Percentiles rank a stretch among this genome's conserved stretches.
These are phyloP conservation scores for Hyphochytrium catenoides DNA, from an alignment of 352 stramenopile species.

Conservation along the genomic window DNA sequence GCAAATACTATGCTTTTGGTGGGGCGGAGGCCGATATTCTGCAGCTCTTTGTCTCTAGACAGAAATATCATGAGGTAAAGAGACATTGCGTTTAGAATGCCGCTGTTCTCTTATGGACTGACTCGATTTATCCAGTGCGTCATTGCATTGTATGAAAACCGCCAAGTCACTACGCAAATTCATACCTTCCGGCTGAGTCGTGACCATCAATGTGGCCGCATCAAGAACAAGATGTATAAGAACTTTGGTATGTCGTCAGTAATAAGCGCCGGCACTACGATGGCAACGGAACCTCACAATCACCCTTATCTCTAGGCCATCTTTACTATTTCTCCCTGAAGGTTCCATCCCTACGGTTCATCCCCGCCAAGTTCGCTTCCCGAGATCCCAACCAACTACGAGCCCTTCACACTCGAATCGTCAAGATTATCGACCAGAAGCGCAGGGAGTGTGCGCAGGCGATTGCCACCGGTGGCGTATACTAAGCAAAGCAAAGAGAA, in stretches of 20 bases:
- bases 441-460: too few species aligned
- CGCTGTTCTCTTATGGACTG: background rate
- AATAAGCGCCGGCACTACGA: background rate
- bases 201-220: conserved; percentile 54
- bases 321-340: conserved; percentile 55
- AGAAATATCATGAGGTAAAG: conserved; percentile 41
- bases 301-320: conserved; percentile 16
- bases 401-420: too few species aligned
- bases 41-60: conserved; percentile 50
- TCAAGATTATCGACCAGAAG: too few species aligned
- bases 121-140: conserved; percentile 19
- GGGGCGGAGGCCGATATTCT: conserved; percentile 49
- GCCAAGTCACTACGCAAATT: conserved; percentile 45
- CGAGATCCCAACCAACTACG: too few species aligned
- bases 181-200: conserved; percentile 47
- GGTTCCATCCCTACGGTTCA: conserved; percentile 44
- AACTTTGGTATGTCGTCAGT: conserved; percentile 21
- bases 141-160: conserved; percentile 56
- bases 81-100: background rate
- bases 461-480: too few species aligned
- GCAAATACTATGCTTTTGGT: conserved; percentile 52
- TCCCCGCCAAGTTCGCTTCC: conserved; percentile 51
- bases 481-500: too few species aligned
- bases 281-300: background rate
- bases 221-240: conserved; percentile 67